Evolutionary conservation across 2,329 filamentous ascomycete species (phyloP), one percentile per base, ranked within the genome.

Genomic region (Sporothrix pseudoabietina): DNA sequence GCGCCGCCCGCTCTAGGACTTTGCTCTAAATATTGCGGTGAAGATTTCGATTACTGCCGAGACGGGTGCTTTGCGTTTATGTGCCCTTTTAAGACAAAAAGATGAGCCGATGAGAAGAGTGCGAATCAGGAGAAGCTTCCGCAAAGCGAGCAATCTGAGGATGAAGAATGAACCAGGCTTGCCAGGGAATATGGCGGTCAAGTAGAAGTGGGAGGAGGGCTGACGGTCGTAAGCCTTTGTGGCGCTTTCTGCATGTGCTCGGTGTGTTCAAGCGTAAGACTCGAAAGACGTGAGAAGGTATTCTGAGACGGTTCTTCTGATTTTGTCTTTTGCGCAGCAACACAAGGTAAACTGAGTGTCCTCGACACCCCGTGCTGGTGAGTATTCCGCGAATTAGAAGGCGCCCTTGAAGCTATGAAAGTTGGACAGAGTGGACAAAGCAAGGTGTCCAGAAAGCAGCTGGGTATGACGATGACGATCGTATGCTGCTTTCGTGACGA

Each of bases 191-290:
- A 65, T 65, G 35, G 35, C 59, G 59, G 35, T 44, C 59, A 65
- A 65, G 59, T 44, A 26, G 19, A 63, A 63, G n/a, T 10, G 59
- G 59, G 59, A 59, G 55, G 55, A 57, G 59, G 35, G 59, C 35
- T 39, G 35, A 41, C 9, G 19, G 47, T 65, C 19, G 61, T 65
- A 39, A 47, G 61, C 61, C 47, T 16, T 26, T 26, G 39, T 30
- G 61, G 61, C 61, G 39, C 61, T 65, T 47, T 2, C 61, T 44
- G 39, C 39, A 65, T 47, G 8, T 8, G 32, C 19, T 16, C 57
- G 59, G 57, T 39, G 35, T 65, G 19, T 26, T 35, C 55, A 32
- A 5, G 26, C 26, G 8, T 12, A 6, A 44, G 22, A 32, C 26
- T 57, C 12, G 54, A 19, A 41, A 41, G 35, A 63, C 32, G 22